Conservation (phyloP, 441 rosid genomes). For the Mallotus repandus region DNA sequence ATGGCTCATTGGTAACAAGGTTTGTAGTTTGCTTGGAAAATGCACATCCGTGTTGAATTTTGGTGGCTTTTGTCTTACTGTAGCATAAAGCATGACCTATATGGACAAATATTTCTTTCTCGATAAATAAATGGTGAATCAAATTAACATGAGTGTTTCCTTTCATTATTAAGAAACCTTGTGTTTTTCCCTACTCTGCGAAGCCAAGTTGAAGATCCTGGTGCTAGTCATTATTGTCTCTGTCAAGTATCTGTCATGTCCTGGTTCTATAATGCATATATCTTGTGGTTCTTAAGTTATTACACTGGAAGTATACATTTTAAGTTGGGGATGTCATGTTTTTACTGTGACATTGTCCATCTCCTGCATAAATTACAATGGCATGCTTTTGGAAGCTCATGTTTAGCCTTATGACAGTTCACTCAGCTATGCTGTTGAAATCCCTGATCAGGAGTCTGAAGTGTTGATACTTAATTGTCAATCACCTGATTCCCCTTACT, state of each 20-base stretch:
- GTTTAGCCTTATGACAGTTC: slow-evolving; percentile 2
- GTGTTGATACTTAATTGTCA: neutral
- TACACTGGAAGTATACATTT: neutral
- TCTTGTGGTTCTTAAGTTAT: neutral
- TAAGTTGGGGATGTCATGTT: slow-evolving; percentile 13
- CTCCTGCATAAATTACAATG: neutral
- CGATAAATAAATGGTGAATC: neutral
- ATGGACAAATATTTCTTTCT: neutral
- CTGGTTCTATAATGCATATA: neutral
- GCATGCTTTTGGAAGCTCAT: neutral
- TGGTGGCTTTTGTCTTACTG: neutral
- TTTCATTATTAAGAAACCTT: slow-evolving; percentile 12
- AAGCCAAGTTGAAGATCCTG: neutral
- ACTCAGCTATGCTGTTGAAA: neutral
- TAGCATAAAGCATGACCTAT: slow-evolving; percentile 3
- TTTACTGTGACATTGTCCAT: neutral
- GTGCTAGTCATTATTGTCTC: neutral
- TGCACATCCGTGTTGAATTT: neutral
- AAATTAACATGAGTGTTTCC: neutral
- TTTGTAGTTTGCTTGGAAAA: slow-evolving; percentile 30
- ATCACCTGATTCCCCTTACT: slow-evolving; percentile 2
- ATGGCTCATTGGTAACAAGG: slow-evolving; percentile 66
- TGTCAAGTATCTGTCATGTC: neutral
- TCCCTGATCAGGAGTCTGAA: slow-evolving; percentile 1
- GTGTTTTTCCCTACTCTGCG: slow-evolving; percentile 1